Conservation (phyloP, 768 basidiomycete genomes). For the Amylocystis lapponica region DNA sequence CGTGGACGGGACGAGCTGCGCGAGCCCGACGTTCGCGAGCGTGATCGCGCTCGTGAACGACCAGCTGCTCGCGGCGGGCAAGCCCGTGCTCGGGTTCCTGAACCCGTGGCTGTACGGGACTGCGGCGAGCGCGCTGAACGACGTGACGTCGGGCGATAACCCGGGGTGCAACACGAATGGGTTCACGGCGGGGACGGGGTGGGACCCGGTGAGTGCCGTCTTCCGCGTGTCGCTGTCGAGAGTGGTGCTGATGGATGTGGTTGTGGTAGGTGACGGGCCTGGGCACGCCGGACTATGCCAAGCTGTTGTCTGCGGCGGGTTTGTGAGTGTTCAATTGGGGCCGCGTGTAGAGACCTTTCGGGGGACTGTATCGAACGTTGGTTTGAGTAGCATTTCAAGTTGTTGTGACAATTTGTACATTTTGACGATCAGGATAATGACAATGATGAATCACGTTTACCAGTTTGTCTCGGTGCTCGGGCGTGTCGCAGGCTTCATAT, state of each 20-base stretch:
- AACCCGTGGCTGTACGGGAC: constrained; percentile 31
- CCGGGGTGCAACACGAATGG: constrained; percentile 23
- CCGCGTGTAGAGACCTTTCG: too few species aligned
- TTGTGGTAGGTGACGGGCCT: background rate
- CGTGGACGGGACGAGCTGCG: constrained; percentile 57
- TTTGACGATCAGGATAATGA: too few species aligned
- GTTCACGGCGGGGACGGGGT: constrained; percentile 25
- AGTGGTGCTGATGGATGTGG: background rate
- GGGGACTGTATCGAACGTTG: too few species aligned
- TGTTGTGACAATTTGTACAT: too few species aligned
- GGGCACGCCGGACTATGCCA: background rate
- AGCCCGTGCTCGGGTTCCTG: constrained; percentile 31
- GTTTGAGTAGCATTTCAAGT: too few species aligned
- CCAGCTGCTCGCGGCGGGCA: constrained; percentile 25
- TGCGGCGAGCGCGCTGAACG: constrained; percentile 22
- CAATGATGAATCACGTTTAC: too few species aligned
- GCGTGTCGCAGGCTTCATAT: too few species aligned
- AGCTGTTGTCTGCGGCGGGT: background rate
- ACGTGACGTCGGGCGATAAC: constrained; percentile 14
- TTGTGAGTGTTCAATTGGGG: too few species aligned
- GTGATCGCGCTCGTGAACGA: constrained; percentile 52
- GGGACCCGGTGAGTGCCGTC: constrained; percentile 25
- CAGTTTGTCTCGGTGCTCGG: too few species aligned
- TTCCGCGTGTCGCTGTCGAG: background rate
- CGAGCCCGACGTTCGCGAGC: constrained; percentile 57